Conservation (phyloP, 352 stramenopile species). For the Pythium brassicae region DNA sequence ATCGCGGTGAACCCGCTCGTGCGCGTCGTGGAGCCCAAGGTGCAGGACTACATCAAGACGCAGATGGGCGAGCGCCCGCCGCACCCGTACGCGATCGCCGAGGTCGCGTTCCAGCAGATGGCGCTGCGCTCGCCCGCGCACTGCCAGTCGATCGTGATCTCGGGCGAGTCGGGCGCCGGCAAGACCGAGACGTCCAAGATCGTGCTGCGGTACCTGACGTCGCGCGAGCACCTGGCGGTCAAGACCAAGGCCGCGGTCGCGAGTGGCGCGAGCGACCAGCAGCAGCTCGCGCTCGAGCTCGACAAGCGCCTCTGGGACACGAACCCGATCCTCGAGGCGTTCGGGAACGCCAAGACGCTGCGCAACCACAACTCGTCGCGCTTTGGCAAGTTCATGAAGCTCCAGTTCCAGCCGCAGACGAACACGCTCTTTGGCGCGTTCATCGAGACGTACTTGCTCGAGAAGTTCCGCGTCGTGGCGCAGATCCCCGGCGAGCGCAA, state of each 20-base stretch:
- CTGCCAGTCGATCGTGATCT: constrained; percentile 88
- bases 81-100: constrained; percentile 80
- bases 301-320: constrained; percentile 86
- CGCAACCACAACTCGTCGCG: constrained; percentile 87
- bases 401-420: constrained; percentile 75
- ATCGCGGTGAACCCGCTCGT: constrained; percentile 87
- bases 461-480: constrained; percentile 87
- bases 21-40: constrained; percentile 72
- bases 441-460: constrained; percentile 87
- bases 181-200: constrained; percentile 91
- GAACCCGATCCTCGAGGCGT: constrained; percentile 86
- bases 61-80: constrained; percentile 82
- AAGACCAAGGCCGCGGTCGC: constrained; percentile 29
- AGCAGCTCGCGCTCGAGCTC: constrained; percentile 70
- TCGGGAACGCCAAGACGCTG: constrained; percentile 86
- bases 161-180: constrained; percentile 77
- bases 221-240: constrained; percentile 61
- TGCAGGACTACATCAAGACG: constrained; percentile 86
- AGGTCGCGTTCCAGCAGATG: constrained; percentile 89
- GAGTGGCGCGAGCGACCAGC: constrained; percentile 28
- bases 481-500: constrained; percentile 86
- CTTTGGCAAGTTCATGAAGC: constrained; percentile 89
- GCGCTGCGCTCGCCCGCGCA: constrained; percentile 71
- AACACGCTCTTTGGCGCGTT: constrained; percentile 76
- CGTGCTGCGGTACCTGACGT: constrained; percentile 84